Conservation (phyloP, 2,329 filamentous ascomycete species). For the Fusarium austroafricanum region DNA sequence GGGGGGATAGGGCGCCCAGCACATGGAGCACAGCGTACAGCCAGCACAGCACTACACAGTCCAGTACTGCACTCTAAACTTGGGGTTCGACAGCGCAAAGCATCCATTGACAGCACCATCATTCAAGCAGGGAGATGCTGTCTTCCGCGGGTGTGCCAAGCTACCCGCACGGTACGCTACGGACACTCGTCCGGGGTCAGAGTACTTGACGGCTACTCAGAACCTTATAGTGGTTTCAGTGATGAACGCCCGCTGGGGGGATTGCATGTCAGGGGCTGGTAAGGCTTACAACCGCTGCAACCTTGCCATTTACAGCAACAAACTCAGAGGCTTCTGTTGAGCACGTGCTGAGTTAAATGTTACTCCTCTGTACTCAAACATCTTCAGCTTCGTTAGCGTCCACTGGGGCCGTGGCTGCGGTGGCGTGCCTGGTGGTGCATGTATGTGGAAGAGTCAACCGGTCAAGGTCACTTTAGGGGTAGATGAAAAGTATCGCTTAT, state of each 20-base stretch:
- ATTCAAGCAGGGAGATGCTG: slow-evolving; percentile 26
- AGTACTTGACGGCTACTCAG: slow-evolving; percentile 34
- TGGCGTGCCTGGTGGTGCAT: slow-evolving; percentile 40
- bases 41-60: slow-evolving; percentile 31
- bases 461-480: slow-evolving; percentile 30
- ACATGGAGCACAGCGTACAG: slow-evolving; percentile 16
- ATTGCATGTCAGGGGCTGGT: not conserved
- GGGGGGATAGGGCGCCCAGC: slow-evolving; percentile 32
- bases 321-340: not conserved
- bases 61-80: slow-evolving; percentile 27
- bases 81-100: slow-evolving; percentile 18
- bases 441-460: slow-evolving; percentile 31
- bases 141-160: slow-evolving; percentile 37
- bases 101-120: slow-evolving; percentile 16
- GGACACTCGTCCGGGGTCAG: slow-evolving; percentile 25
- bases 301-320: not conserved
- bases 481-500: slow-evolving; percentile 15
- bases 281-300: not conserved
- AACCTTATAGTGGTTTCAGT: not conserved
- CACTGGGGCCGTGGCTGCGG: slow-evolving; percentile 44
- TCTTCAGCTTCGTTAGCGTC: slow-evolving; percentile 40
- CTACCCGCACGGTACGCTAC: slow-evolving; percentile 41
- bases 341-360: slow-evolving; percentile 5
- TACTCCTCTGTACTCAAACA: slow-evolving; percentile 15
- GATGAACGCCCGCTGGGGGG: not conserved